Base-by-base conservation (phyloP, 768 basidiomycete genomes). In the Lentinula detonsa region DNA sequence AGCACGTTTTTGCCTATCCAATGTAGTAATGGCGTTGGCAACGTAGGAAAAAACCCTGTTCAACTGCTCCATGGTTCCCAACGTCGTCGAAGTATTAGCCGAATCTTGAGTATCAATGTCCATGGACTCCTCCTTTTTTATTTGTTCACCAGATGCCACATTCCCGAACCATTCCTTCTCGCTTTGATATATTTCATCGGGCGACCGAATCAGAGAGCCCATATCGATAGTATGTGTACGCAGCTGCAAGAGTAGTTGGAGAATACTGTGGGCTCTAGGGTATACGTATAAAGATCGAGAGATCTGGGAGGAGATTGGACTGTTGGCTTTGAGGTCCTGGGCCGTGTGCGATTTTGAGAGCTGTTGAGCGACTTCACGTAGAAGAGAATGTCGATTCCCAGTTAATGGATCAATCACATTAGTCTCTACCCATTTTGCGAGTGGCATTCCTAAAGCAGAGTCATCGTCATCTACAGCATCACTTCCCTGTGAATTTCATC, bases 11-110 rank as follows among this genome's bases (percentile, higher is more conserved):
- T 68, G 71, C 59, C 67, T 65, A 59, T 81, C 74, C 18, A 87
- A 65, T 63, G 75, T 70, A 48, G 75, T 72, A 46, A 91, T 81
- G 40, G 79, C 73, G 23, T 75, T 76, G 2, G 80, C 86, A 52
- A 84, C 81, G 68, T 83, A 81, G 11, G 80, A 76, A 65, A 92
- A 71, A 55, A 87, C 87, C 31, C 78, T 76, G 23, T 78, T 78
- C 56, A 85, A 71, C 66, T 84, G 79, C 40, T 78, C 80, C 8
- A 78, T 75, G 8, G 77, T 76, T 63, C 82, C 76, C 5, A 75
- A 66, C 15, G 46, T 60, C 1, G 56, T 51, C 9, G 55, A 31
- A 39, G 33, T 7, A 23, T n/a, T 57, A 28, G 28, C n/a, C 34
- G 52, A 60, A 51, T 42, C 60, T 63, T 2, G 28, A 37, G 0